Conservation (phyloP, 208 protist genomes). For the Acanthamoeba healyi region DNA sequence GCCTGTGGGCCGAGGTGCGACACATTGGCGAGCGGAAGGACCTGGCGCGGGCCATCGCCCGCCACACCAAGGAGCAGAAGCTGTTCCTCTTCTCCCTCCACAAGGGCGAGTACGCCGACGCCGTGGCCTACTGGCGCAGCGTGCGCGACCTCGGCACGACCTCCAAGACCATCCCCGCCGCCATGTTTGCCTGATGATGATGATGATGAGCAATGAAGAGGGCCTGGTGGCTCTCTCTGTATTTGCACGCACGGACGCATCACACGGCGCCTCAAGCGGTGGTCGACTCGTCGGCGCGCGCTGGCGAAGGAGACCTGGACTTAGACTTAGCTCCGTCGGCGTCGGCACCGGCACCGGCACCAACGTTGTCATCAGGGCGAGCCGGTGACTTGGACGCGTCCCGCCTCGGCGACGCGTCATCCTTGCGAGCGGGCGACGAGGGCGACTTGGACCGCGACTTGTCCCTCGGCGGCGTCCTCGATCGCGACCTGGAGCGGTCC, state of each 20-base stretch:
- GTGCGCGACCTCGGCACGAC: background rate
- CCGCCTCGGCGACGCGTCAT: background rate
- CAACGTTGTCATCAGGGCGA: background rate
- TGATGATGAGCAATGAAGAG: too few relatives aligned
- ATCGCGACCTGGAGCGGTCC: background rate
- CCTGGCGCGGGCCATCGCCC: conserved; percentile 19
- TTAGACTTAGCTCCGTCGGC: background rate
- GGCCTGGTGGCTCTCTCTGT: too few relatives aligned
- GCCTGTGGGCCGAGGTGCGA: background rate
- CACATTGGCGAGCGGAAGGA: background rate
- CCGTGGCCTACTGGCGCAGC: conserved; percentile 5
- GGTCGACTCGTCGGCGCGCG: background rate
- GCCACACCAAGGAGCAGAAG: conserved; percentile 14
- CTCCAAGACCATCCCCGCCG: background rate
- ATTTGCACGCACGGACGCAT: too few relatives aligned
- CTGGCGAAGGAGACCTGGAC: background rate
- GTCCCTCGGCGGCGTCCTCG: background rate
- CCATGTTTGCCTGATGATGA: background rate
- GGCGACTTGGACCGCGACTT: background rate
- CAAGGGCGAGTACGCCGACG: background rate
- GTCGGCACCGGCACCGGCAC: too few relatives aligned
- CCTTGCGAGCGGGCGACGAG: background rate
- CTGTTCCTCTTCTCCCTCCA: conserved; percentile 33
- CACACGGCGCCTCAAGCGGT: too few relatives aligned
- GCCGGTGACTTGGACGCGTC: background rate